Conservation (phyloP, 2,329 filamentous ascomycete genomes). For the Penicillium sp. region DNA sequence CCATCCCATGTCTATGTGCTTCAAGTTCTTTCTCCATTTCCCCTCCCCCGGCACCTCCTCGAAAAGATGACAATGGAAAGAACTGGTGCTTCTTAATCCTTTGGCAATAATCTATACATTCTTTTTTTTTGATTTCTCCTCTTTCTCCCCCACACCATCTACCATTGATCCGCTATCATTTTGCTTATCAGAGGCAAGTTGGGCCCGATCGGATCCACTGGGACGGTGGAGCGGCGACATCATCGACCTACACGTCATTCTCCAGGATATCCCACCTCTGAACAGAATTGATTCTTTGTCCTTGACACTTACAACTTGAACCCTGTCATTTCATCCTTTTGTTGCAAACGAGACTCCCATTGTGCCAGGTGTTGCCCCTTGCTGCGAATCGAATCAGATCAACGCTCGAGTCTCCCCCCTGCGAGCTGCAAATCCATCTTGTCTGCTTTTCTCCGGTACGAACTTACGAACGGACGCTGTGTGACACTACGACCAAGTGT, state of each 20-base stretch:
- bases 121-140: no score
- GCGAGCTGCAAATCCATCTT: background rate
- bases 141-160: no score
- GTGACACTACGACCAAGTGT: background rate
- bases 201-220: constrained; percentile 4
- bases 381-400: constrained; percentile 2
- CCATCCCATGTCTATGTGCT: background rate
- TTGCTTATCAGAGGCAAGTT: constrained; percentile 26
- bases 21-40: no score
- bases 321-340: background rate
- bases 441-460: background rate
- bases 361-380: constrained; percentile 7
- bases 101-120: no score
- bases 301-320: background rate
- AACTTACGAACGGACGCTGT: background rate
- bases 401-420: background rate
- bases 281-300: background rate
- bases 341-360: constrained; percentile 7
- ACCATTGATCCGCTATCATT: constrained; percentile 5
- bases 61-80: no score
- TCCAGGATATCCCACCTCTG: constrained; percentile 16
- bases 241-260: constrained; percentile 29
- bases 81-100: no score
- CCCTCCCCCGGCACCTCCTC: no score
- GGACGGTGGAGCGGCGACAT: constrained; percentile 32